Conservation (phyloP, 1,284 basidiomycete species). For the Amylostereum chailletii region DNA sequence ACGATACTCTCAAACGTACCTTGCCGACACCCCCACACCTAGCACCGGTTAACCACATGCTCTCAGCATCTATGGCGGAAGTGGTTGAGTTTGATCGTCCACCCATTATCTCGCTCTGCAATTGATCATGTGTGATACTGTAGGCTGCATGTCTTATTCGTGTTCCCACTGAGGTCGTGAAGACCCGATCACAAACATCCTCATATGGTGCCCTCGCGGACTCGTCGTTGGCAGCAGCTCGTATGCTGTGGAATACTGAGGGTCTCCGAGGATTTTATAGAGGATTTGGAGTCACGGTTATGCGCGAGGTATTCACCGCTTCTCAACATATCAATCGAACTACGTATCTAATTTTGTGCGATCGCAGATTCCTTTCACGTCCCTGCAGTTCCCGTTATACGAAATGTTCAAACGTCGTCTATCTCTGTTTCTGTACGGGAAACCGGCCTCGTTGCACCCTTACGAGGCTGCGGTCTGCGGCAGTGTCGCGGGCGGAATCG, state of each 20-base stretch:
- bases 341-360: neutral
- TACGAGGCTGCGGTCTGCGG: constrained; percentile 91
- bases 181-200: constrained; percentile 75
- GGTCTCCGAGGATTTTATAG: constrained; percentile 71
- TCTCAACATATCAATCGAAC: constrained; percentile 4
- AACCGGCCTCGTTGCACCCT: constrained; percentile 47
- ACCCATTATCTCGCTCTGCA: constrained; percentile 13
- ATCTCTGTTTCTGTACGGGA: constrained; percentile 38
- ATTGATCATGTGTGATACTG: constrained; percentile 15
- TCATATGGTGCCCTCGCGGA: constrained; percentile 47
- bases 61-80: constrained; percentile 78
- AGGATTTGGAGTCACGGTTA: constrained; percentile 73
- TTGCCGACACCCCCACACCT: constrained; percentile 52
- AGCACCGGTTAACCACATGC: constrained; percentile 70
- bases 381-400: constrained; percentile 95
- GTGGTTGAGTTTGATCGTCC: constrained; percentile 29
- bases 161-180: constrained; percentile 92
- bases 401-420: constrained; percentile 76
- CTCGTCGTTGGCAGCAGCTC: constrained; percentile 38
- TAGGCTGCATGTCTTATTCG: constrained; percentile 88
- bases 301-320: constrained; percentile 54
- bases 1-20: constrained; percentile 80
- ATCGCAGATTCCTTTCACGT: constrained; percentile 89
- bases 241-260: constrained; percentile 42
- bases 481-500: constrained; percentile 83